Evolutionary conservation across 768 basidiomycete genomes (phyloP).

Genomic region (Pleurotus tuber-regium): DNA sequence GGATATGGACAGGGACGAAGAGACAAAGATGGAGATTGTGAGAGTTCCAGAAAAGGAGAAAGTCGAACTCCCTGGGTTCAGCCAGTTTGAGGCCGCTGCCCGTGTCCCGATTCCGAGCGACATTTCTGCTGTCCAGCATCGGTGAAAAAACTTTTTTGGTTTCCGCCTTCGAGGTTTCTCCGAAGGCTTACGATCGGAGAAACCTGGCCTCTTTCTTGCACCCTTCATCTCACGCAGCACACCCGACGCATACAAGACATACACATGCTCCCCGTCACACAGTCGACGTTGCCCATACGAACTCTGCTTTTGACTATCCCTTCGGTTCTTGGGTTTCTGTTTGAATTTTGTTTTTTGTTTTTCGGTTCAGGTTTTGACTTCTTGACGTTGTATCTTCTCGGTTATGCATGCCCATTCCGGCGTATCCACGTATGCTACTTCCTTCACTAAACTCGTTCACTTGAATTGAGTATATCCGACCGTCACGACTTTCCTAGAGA

Average conservation of each 20-base stretch:
- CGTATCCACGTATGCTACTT: too few relatives aligned
- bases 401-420: too few relatives aligned
- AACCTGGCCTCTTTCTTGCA: not conserved
- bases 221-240: not conserved
- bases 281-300: not conserved
- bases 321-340: not conserved
- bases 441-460: too few relatives aligned
- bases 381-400: too few relatives aligned
- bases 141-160: not conserved
- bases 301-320: not conserved
- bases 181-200: not conserved
- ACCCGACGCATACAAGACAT: not conserved
- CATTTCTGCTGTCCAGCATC: constrained; percentile 7
- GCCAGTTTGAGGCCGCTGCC: constrained; percentile 59
- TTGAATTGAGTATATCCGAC: too few relatives aligned
- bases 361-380: too few relatives aligned
- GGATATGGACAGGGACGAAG: constrained; percentile 18
- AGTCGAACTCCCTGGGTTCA: constrained; percentile 61
- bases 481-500: too few relatives aligned
- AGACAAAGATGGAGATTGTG: constrained; percentile 1
- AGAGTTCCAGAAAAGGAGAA: constrained; percentile 27
- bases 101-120: constrained; percentile 5
- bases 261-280: not conserved
- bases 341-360: not conserved
- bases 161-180: not conserved